These are phyloP conservation scores for Ramularia endophylla DNA, from an alignment of 2,329 filamentous ascomycete genomes.

Conservation along the genomic window DNA sequence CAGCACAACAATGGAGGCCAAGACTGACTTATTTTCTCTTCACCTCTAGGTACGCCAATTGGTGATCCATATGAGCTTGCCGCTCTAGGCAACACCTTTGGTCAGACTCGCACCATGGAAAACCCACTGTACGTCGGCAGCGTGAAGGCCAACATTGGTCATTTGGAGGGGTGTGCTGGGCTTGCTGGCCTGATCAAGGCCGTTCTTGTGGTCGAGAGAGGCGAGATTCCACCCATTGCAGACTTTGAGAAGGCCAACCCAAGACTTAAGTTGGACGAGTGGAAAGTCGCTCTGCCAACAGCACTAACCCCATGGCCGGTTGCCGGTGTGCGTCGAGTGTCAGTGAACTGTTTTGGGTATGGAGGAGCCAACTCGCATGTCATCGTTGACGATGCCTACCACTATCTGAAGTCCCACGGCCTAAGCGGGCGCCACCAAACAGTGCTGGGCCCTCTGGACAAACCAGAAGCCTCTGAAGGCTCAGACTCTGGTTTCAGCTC, in stretches of 20 bases:
- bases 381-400: conserved; percentile 21
- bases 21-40: not conserved
- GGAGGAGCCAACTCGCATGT: conserved; percentile 26
- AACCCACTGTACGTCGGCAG: conserved; percentile 15
- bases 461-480: not conserved
- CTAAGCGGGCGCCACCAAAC: conserved; percentile 8
- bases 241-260: conserved; percentile 21
- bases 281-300: conserved; percentile 15
- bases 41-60: conserved; percentile 7
- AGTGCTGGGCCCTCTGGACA: not conserved
- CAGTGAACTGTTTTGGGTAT: conserved; percentile 22
- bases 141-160: conserved; percentile 18
- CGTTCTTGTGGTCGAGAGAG: conserved; percentile 22
- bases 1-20: too few species aligned
- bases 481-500: conserved; percentile 1
- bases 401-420: conserved; percentile 7
- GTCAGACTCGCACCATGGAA: not conserved
- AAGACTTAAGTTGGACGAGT: conserved; percentile 24
- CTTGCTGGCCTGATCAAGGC: conserved; percentile 23
- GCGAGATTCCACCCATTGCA: conserved; percentile 21
- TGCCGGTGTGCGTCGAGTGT: conserved; percentile 10
- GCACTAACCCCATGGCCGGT: conserved; percentile 27
- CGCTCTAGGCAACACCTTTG: not conserved
- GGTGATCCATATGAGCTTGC: conserved; percentile 7
- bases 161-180: conserved; percentile 9